These are phyloP conservation scores for Cladobotryum protrusum DNA, from an alignment of 2,329 filamentous ascomycete genomes.

Conservation along the genomic window DNA sequence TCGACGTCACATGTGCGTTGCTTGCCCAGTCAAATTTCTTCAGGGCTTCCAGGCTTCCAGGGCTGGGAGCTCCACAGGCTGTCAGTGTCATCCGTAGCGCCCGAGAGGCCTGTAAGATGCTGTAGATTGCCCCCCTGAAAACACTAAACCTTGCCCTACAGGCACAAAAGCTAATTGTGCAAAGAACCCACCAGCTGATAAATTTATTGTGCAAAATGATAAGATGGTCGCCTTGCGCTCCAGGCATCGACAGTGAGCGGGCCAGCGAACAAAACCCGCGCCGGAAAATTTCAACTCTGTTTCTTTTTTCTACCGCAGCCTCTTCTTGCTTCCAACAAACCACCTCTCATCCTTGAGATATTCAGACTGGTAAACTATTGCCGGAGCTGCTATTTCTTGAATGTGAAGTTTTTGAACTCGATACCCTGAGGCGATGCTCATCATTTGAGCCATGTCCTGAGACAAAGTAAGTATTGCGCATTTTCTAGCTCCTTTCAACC, in stretches of 20 bases:
- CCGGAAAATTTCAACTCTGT: slow-evolving; percentile 4
- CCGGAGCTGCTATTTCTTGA: slow-evolving; percentile 6
- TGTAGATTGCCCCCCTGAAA: no score
- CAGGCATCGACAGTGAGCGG: slow-evolving; percentile 18
- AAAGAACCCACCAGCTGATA: no score
- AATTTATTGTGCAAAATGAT: no score
- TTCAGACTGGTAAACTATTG: slow-evolving; percentile 8
- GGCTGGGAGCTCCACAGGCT: no score
- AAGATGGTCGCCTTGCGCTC: slow-evolving; percentile 22
- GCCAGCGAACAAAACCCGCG: not conserved
- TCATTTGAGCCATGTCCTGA: slow-evolving; percentile 25
- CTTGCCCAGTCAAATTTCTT: no score
- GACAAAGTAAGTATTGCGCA: slow-evolving; percentile 21
- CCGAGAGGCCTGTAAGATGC: no score
- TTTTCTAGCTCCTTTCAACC: not conserved
- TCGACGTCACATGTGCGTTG: no score
- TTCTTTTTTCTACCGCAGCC: slow-evolving; percentile 2
- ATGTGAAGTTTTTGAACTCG: slow-evolving; percentile 5
- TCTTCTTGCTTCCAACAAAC: not conserved
- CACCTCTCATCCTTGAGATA: not conserved
- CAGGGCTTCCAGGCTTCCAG: no score
- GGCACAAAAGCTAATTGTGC: no score
- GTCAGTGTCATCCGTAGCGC: no score
- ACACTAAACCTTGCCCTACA: no score
- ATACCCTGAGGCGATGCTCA: slow-evolving; percentile 8